Evolutionary conservation across 805 yeast species (phyloP), one percentile per base, ranked within the genome.

Genomic region (Kluyveromyces siamensis): DNA sequence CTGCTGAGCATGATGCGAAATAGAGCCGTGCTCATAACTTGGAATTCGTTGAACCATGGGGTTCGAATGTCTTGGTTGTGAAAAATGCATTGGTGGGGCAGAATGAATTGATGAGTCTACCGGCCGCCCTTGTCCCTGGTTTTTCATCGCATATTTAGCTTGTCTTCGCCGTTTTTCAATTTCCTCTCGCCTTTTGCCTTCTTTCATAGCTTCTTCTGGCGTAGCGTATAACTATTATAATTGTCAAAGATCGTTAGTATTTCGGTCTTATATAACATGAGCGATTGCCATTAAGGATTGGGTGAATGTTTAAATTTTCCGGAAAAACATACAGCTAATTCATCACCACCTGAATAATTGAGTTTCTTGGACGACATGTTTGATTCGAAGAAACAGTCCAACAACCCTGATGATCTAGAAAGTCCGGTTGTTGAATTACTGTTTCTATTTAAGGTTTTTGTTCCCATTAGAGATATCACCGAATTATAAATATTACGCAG

Each of bases 201-300:
- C 62, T 41, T 59, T 60, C 58, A 66, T 50, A 5, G 69, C 66
- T 46, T 66, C 68, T 48, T 65, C 62, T 13, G 70, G 70, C 1
- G 70, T 66, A 1, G 69, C 66, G 51, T 62, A 63, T 17, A 65
- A 51, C 55, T 56, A 41, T 44, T 37, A 13, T 17, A 19, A 40
- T 38, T 37, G 11, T 7, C 35, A 18, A 16, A 41, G 41, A 13
- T 35, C 36, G 50, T 45, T 44, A 49, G 57, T 54, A 42, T 41
- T 37, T 47, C 2, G n/a, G 10, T 42, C 38, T 21, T 11, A 17
- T 13, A 14, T 8, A 27, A 27, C 5, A 8, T 10, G 21, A 17
- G 10, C 25, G 9, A 14, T 36, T 27, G 8, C 14, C 27, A 38
- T 43, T 38, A 18, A 37, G 19, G 19, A 13, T 33, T 11, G 14